Base-by-base conservation (phyloP, 345 rosid species). In the Geranium rotundifolium region DNA sequence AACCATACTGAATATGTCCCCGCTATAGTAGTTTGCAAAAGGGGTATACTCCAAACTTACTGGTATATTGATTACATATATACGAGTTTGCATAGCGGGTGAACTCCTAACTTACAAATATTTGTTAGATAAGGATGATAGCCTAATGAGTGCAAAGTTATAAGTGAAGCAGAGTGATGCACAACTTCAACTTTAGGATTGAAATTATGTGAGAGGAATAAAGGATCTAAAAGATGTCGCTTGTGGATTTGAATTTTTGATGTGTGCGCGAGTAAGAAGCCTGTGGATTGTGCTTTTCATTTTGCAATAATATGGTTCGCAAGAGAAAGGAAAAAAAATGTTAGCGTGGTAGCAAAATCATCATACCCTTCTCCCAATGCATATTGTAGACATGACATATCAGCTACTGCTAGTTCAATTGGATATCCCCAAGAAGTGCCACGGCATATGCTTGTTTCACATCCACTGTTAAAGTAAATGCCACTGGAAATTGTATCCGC, bases 331-430 rank as follows among this genome's bases (percentile, higher is more conserved):
- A 10, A 9, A 46, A 46, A 7, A 46, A 46, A 14, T 46, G 52
- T 46, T 46, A 0, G 52, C 52, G 10, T 46, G 3, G 16, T 46
- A 46, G 10, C 52, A 65, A 58, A 54, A 62, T 57, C 19, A 52
- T 19, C 20, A 29, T 83, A 85, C 91, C 88, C 86, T 54, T 81
- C 77, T 65, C 88, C 88, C 70, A 77, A 57, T 62, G 70, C 34
- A 60, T 81, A 79, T 62, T 71, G 73, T 57, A 70, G 77, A 62
- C 62, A 46, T 4, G 76, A 67, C 85, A 83, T 81, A 59, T 70
- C 64, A 30, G 78, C 76, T 67, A 70, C 68, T 52, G 62, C 27
- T 27, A 30, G 65, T 71, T 65, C 81, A 63, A 76, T 31, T 8
- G 71, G 71, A 65, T 62, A 67, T 54, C 67, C 80, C 56, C 55